Percentiles rank a stretch among this genome's conserved stretches.
Evolutionary conservation across 2,329 filamentous ascomycete genomes (phyloP).

Genomic region (Zymoseptoria tritici): DNA sequence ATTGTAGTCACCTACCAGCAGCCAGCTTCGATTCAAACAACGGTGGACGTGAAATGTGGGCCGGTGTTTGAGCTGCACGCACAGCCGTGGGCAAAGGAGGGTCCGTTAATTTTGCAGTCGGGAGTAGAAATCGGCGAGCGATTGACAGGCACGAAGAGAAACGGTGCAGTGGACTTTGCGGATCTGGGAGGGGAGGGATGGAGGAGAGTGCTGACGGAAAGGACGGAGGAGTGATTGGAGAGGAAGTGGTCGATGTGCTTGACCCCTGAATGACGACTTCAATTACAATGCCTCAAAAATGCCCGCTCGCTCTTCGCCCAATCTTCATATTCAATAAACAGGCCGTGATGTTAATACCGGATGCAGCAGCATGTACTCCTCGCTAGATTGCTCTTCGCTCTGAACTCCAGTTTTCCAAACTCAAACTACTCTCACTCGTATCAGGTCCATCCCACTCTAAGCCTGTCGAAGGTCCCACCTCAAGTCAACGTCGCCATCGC

Average conservation of each 20-base stretch:
- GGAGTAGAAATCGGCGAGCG: constrained; percentile 1
- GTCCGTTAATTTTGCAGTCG: constrained; percentile 7
- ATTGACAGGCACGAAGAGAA: no score
- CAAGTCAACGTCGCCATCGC: constrained; percentile 38
- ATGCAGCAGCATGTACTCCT: background rate
- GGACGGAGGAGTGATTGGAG: background rate
- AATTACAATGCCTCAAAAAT: background rate
- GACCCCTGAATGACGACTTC: background rate
- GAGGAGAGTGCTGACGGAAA: constrained; percentile 1
- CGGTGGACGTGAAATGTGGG: constrained; percentile 8
- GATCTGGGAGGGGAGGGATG: constrained; percentile 1
- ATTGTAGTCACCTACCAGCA: constrained; percentile 2
- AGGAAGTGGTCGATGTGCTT: background rate
- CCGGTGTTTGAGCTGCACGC: constrained; percentile 12
- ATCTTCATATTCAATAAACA: background rate
- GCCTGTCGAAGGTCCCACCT: background rate
- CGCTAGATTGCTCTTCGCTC: background rate
- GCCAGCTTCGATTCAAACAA: constrained; percentile 1
- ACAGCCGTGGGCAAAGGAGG: constrained; percentile 5
- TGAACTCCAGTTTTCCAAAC: background rate
- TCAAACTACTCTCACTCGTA: background rate
- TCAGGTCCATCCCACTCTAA: background rate
- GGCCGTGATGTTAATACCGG: background rate
- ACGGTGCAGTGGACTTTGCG: background rate
- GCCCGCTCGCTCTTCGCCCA: background rate